Conservation (phyloP, 495 filamentous ascomycete genomes). For the Penicillium herquei region DNA sequence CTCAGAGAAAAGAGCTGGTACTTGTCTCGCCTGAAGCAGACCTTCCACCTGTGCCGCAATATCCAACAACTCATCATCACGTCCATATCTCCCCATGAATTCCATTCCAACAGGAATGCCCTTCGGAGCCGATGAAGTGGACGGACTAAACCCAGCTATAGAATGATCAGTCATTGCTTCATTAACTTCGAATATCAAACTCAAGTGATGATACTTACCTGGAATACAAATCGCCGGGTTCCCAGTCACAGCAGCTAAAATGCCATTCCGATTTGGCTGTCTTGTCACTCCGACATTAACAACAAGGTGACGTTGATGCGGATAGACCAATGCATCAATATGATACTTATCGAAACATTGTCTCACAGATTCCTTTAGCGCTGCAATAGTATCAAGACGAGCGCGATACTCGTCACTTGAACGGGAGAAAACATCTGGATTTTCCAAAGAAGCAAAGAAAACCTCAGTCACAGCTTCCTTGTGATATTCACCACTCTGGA, state of each 20-base stretch:
- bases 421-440: conserved; percentile 36
- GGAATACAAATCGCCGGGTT: conserved; percentile 63
- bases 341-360: conserved; percentile 45
- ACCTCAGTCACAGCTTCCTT: conserved; percentile 46
- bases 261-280: conserved; percentile 62
- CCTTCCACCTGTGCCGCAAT: conserved; percentile 43
- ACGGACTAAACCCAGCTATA: conserved; percentile 43
- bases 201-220: conserved; percentile 14
- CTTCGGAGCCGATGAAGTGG: conserved; percentile 42
- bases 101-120: conserved; percentile 66
- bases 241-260: conserved; percentile 62
- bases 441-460: conserved; percentile 21
- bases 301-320: conserved; percentile 63
- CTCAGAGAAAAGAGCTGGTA: conserved; percentile 23
- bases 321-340: conserved; percentile 62
- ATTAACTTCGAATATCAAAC: background rate
- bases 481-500: conserved; percentile 54
- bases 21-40: conserved; percentile 43
- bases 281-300: conserved; percentile 53
- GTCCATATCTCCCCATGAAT: conserved; percentile 55
- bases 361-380: conserved; percentile 45
- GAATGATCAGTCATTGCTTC: background rate
- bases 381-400: conserved; percentile 40
- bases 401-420: conserved; percentile 42
- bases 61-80: conserved; percentile 52